Evolutionary conservation across 192 early-diverging fungal genomes (phyloP), one percentile per base, ranked within the genome.

Genomic region (Backusella mclennaniae): DNA sequence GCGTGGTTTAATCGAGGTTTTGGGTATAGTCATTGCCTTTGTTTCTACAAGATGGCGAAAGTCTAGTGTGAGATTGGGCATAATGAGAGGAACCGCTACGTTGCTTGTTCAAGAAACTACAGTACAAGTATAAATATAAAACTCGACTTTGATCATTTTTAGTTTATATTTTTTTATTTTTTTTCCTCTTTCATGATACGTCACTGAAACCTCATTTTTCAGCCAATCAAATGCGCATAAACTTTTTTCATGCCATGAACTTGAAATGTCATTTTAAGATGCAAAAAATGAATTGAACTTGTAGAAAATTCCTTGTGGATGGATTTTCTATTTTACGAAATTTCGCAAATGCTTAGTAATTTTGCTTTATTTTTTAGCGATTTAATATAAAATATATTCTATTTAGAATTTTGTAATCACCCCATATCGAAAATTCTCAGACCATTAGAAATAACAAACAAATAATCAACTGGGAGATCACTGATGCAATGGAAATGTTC

Each of bases 31-130:
- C 21, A 49, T 15, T 15, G 73, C 73, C 41, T 75, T 67, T 19
- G 26, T 29, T 42, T 71, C 36, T 26, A 74, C 74, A 33, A 79
- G 67, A 21, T 36, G 35, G 17, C 67, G 52, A 69, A 79, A 79
- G 35, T 79, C 78, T 42, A 49, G 33, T 7, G 78, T 79, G 17
- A 56, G 39, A 66, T 75, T 74, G 8, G 78, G 39, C 78, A 79
- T 79, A 38, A 12, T 26, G 9, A 63, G 9, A 7, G 11, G 23
- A 26, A 14, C 4, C 11, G 4, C 56, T 63, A 5, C 12, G 29
- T 26, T 49, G 46, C 46, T 59, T 8, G 9, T 11, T 12, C 9
- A 56, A 56, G 52, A 21, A 56, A 56, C 21, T 56, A 6, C 9
- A 23, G 6, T 3, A 21, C 21, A 9, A 6, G 33, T 33, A 33